Conservation (phyloP, 1,284 basidiomycete genomes). For the Sutorius eximius region DNA sequence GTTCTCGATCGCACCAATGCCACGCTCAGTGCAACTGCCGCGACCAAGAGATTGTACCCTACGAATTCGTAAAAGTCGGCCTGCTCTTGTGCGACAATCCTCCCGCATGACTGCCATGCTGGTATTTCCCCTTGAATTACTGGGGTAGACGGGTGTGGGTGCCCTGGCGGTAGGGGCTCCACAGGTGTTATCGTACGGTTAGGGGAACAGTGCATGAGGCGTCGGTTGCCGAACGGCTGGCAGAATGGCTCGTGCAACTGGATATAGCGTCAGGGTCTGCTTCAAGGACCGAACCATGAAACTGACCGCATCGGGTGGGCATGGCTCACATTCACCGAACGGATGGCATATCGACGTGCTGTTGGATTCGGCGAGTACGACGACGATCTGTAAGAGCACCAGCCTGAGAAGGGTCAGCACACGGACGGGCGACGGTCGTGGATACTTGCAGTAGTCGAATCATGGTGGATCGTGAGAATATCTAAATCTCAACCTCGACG, state of each 20-base stretch:
- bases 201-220: conserved; percentile 77
- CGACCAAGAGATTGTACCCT: conserved; percentile 76
- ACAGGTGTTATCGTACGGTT: conserved; percentile 19
- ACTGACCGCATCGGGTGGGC: conserved; percentile 76
- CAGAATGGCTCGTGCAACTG: conserved; percentile 86
- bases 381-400: conserved; percentile 12
- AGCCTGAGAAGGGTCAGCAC: conserved; percentile 9
- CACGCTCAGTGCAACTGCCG: conserved; percentile 60
- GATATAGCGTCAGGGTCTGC: conserved; percentile 10
- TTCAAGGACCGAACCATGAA: neutral
- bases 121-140: conserved; percentile 62
- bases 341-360: conserved; percentile 53
- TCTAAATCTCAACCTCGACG: neutral
- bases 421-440: neutral
- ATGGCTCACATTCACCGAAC: conserved; percentile 81
- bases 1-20: conserved; percentile 68
- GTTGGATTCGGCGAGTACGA: conserved; percentile 9
- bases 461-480: conserved; percentile 30
- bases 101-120: conserved; percentile 89
- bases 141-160: conserved; percentile 18
- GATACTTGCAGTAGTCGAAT: conserved; percentile 14
- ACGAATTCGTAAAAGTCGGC: conserved; percentile 88
- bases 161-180: conserved; percentile 15
- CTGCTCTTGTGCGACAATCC: conserved; percentile 73
- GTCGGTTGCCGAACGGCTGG: conserved; percentile 86